phyloP scores from a whole-genome alignment of 2,329 filamentous ascomycete species.

The Penicillium sp. region DNA sequence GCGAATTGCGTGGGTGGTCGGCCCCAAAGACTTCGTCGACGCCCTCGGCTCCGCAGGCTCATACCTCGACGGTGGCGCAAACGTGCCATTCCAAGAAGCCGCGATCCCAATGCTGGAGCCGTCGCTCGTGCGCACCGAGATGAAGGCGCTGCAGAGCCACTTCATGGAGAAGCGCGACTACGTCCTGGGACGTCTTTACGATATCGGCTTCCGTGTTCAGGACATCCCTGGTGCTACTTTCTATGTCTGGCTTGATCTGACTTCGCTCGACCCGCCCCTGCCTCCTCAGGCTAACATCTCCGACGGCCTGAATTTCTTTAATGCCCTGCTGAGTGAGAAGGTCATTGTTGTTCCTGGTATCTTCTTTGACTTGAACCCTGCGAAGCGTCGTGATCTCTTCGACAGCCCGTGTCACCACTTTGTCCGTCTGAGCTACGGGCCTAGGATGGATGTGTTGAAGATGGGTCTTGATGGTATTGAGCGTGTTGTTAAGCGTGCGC shows the following conservation, averaged over 20 bases:
- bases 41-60: conserved; percentile 89
- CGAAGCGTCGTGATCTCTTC: conserved; percentile 83
- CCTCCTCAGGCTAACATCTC: conserved; percentile 66
- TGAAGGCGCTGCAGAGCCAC: conserved; percentile 83
- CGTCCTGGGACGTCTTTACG: conserved; percentile 72
- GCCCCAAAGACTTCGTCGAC: conserved; percentile 93
- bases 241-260: conserved; percentile 76
- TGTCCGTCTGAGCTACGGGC: conserved; percentile 80
- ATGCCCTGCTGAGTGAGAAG: conserved; percentile 87
- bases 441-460: conserved; percentile 74
- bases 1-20: conserved; percentile 94
- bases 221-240: conserved; percentile 89
- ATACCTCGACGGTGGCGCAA: conserved; percentile 91
- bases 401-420: conserved; percentile 94
- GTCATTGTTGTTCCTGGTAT: conserved; percentile 96
- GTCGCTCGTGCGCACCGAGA: conserved; percentile 73
- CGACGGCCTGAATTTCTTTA: conserved; percentile 95
- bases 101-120: conserved; percentile 93
- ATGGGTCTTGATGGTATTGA: conserved; percentile 82
- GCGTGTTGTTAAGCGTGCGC: conserved; percentile 62
- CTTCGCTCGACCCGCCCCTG: conserved; percentile 51
- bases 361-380: conserved; percentile 95
- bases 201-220: conserved; percentile 84
- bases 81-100: conserved; percentile 93
- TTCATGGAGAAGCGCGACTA: conserved; percentile 94